Evolutionary conservation across 306 rosid genomes (phyloP).

Genomic region (Glycine tomentella): DNA sequence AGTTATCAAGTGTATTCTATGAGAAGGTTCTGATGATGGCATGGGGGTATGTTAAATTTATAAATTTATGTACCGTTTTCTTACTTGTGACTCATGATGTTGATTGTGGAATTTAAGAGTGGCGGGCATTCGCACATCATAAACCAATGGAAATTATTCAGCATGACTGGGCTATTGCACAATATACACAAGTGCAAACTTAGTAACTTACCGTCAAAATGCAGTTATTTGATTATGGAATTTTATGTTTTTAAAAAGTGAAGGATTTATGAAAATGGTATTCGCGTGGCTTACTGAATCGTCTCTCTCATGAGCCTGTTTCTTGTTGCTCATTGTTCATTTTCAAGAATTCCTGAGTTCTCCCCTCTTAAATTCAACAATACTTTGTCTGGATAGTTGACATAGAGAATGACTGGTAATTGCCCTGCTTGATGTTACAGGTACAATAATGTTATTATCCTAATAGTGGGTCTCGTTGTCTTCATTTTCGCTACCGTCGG

Average conservation of each 20-base stretch:
- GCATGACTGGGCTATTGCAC: not conserved
- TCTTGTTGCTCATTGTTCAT: conserved; percentile 8
- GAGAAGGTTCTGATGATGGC: conserved; percentile 84
- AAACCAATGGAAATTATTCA: no score
- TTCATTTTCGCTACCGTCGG: conserved; percentile 88
- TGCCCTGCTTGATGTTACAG: conserved; percentile 55
- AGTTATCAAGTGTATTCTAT: conserved; percentile 89
- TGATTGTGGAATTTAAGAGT: no score
- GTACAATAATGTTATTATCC: conserved; percentile 81
- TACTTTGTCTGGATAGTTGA: not conserved
- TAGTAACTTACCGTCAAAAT: not conserved
- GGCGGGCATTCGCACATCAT: no score
- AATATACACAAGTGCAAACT: not conserved
- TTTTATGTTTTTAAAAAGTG: not conserved
- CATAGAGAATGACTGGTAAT: conserved; percentile 18
- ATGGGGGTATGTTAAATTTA: conserved; percentile 60
- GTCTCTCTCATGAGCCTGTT: conserved; percentile 5
- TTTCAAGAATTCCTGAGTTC: not conserved
- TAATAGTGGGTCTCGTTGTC: conserved; percentile 76
- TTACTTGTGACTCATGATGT: no score
- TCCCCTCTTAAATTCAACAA: not conserved
- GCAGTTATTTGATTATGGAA: not conserved
- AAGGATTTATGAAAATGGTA: conserved; percentile 13
- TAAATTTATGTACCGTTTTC: conserved; percentile 1
- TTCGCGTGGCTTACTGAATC: not conserved